Percentiles rank a stretch among this genome's conserved stretches.
phyloP scores from a whole-genome alignment of 768 basidiomycete genomes.

The Brasilioporus rufonigricans region DNA sequence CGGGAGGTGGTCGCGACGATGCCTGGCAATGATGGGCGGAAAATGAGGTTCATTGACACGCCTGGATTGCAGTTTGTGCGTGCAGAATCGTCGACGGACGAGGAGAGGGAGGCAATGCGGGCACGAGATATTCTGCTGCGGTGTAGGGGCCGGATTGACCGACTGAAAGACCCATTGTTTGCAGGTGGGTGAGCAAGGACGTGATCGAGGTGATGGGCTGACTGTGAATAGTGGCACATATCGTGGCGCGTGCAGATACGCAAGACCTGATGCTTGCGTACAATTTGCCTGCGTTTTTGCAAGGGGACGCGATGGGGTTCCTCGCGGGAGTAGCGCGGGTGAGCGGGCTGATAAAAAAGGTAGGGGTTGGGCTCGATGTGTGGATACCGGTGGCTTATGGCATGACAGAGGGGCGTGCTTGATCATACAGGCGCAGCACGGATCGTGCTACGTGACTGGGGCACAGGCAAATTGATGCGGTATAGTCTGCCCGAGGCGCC shows the following conservation, averaged over 20 bases:
- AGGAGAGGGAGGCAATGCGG: slow-evolving; percentile 25
- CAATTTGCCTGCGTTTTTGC: slow-evolving; percentile 73
- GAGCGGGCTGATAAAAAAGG: slow-evolving; percentile 76
- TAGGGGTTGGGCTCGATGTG: slow-evolving; percentile 25
- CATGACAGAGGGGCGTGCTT: slow-evolving; percentile 59
- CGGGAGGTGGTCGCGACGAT: slow-evolving; percentile 57
- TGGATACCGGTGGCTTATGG: slow-evolving; percentile 9
- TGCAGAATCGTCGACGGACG: slow-evolving; percentile 30
- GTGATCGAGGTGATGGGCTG: slow-evolving; percentile 8
- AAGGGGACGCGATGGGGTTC: slow-evolving; percentile 69
- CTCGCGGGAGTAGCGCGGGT: slow-evolving; percentile 74
- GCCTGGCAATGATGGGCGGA: slow-evolving; percentile 35
- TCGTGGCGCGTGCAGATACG: slow-evolving; percentile 63
- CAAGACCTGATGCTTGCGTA: slow-evolving; percentile 92
- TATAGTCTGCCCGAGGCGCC: slow-evolving; percentile 55
- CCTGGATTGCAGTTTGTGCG: slow-evolving; percentile 71
- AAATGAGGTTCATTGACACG: slow-evolving; percentile 76
- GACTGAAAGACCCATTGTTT: slow-evolving; percentile 74
- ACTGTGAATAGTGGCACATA: slow-evolving; percentile 52
- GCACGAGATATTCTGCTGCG: slow-evolving; percentile 77
- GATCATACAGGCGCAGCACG: slow-evolving; percentile 77
- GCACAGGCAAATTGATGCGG: slow-evolving; percentile 64
- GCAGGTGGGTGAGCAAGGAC: slow-evolving; percentile 51
- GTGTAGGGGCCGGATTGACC: slow-evolving; percentile 78
- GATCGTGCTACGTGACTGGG: slow-evolving; percentile 84